Percentiles rank a stretch among this genome's conserved stretches.
Conservation (phyloP, 352 stramenopile species). For the Aphanomyces euteiches region DNA sequence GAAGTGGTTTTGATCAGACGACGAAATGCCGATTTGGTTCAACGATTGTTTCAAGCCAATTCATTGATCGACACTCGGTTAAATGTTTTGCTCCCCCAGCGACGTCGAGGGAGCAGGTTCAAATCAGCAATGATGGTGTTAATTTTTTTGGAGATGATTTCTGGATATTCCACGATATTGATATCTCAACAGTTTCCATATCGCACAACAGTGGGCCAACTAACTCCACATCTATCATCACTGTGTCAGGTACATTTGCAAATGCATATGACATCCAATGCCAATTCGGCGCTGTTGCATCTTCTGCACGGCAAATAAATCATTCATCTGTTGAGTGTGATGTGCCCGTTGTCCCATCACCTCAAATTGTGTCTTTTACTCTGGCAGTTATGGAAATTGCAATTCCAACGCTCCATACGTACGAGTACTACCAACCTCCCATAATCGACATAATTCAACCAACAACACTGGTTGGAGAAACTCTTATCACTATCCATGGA, state of each 20-base stretch:
- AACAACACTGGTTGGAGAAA: background rate
- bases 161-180: constrained; percentile 8
- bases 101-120: background rate
- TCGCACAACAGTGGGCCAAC: background rate
- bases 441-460: background rate
- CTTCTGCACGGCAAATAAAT: background rate
- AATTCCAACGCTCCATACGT: constrained; percentile 2
- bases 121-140: constrained; percentile 16
- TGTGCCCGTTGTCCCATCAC: background rate
- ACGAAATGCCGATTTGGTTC: background rate
- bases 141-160: background rate
- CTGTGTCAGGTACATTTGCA: constrained; percentile 1
- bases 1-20: constrained; percentile 13
- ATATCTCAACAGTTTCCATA: background rate
- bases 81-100: constrained; percentile 5
- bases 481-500: background rate
- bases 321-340: background rate
- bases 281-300: background rate
- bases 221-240: background rate
- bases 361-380: constrained; percentile 3
- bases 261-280: constrained; percentile 5
- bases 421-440: constrained; percentile 5
- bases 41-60: background rate
- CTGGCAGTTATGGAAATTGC: background rate
- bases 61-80: constrained; percentile 16